phyloP scores from a whole-genome alignment of 2,329 filamentous ascomycete species.

The Pseudofabraea citricarpa region DNA sequence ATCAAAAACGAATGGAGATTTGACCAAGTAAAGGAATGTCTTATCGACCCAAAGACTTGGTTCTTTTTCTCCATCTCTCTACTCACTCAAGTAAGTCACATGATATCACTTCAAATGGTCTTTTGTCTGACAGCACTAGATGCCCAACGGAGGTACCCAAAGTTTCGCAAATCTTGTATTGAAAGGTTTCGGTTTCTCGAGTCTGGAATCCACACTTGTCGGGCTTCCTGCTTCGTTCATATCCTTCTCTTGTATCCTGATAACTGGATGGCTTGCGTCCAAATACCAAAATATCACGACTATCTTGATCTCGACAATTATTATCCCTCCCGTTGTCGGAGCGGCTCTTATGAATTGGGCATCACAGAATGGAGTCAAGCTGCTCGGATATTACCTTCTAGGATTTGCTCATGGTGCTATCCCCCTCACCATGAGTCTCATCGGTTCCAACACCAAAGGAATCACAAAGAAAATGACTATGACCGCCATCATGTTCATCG shows the following conservation, averaged over 20 bases:
- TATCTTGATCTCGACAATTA: constrained; percentile 15
- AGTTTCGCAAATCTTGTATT: constrained; percentile 48
- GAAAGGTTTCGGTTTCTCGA: constrained; percentile 30
- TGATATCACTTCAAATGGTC: background rate
- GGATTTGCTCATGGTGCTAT: constrained; percentile 24
- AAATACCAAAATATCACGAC: constrained; percentile 16
- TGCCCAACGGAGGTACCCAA: constrained; percentile 58
- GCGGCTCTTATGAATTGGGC: constrained; percentile 22
- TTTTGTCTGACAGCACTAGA: too few relatives aligned
- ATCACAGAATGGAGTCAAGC: constrained; percentile 12
- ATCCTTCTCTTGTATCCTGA: constrained; percentile 13
- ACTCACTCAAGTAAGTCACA: constrained; percentile 34
- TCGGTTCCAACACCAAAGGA: constrained; percentile 24
- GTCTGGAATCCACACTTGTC: constrained; percentile 27
- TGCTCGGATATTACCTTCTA: constrained; percentile 28
- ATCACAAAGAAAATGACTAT: constrained; percentile 29
- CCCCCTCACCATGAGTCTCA: constrained; percentile 25
- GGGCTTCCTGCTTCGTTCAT: constrained; percentile 16
- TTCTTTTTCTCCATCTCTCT: constrained; percentile 49
- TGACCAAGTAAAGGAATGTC: constrained; percentile 45
- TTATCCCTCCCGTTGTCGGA: constrained; percentile 19
- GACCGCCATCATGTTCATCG: constrained; percentile 20
- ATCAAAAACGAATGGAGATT: constrained; percentile 39
- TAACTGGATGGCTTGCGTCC: constrained; percentile 32
- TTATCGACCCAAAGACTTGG: constrained; percentile 56